Percentiles rank a stretch among this genome's conserved stretches.
These are phyloP conservation scores for Gossypium bickii DNA, from an alignment of 345 rosid genomes.

Conservation along the genomic window DNA sequence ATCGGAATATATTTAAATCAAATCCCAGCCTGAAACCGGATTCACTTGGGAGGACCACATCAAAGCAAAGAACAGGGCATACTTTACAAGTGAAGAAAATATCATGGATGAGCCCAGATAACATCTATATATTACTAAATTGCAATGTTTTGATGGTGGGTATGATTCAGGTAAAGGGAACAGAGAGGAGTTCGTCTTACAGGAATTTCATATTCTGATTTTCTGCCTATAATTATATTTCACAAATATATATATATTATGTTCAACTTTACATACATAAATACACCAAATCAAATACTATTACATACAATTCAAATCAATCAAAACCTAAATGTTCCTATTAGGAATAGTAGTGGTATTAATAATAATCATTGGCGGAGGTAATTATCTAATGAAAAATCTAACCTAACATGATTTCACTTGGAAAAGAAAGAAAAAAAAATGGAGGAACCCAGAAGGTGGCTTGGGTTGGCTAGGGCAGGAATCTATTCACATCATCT, in stretches of 20 bases:
- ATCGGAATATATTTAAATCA: no score
- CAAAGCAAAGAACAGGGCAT: neutral
- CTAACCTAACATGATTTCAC: neutral
- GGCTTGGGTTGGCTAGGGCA: conserved; percentile 31
- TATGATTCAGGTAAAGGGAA: neutral
- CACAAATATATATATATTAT: neutral
- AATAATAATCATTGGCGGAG: neutral
- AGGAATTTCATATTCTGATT: neutral
- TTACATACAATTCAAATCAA: conserved; percentile 3
- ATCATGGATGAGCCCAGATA: neutral
- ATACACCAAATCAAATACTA: neutral
- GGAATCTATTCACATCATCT: conserved; percentile 39
- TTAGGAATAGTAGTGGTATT: neutral
- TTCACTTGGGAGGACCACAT: neutral
- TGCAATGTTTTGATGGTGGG: neutral
- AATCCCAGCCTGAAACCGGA: no score
- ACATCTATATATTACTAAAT: neutral
- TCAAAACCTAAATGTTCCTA: neutral
- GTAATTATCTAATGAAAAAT: neutral
- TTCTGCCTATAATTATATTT: neutral
- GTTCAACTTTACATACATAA: neutral
- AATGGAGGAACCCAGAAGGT: neutral
- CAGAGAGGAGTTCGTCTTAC: neutral
- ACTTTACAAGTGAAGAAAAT: neutral
- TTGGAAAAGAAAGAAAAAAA: neutral